phyloP scores from a whole-genome alignment of 108 stramenopile genomes.

The Cyclotella baltica region DNA sequence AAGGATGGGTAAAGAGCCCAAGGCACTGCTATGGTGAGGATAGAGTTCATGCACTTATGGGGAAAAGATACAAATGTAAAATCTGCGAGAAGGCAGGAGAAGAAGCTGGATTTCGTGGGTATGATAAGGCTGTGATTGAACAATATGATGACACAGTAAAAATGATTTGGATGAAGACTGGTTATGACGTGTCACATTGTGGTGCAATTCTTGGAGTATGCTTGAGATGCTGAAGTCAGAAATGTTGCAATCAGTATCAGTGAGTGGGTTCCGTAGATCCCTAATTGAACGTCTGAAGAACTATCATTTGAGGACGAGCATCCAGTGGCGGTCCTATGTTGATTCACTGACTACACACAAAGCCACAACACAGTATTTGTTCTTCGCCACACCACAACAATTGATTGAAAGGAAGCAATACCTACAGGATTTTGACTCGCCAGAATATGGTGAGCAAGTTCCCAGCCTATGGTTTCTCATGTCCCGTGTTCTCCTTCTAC shows the following conservation, averaged over 20 bases:
- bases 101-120: neutral
- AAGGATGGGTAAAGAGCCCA: conserved; percentile 10
- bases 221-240: neutral
- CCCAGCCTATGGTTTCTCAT: neutral
- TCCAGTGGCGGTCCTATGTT: conserved; percentile 5
- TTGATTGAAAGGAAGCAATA: neutral
- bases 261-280: neutral
- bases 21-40: conserved; percentile 7
- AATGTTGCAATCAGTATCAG: neutral
- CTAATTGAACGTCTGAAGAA: neutral
- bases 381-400: neutral
- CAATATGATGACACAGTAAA: neutral
- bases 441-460: neutral
- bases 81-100: neutral
- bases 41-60: conserved; percentile 2
- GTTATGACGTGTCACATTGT: neutral
- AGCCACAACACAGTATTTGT: neutral
- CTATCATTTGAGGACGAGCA: neutral
- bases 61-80: neutral
- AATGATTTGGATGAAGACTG: conserved; percentile 1
- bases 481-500: neutral
- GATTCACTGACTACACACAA: neutral
- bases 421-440: neutral
- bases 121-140: neutral
- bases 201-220: neutral